A percentile compares a stretch with the other conserved stretches of the same genome.
phyloP scores from a whole-genome alignment of 305 asterid species.

The Solanum hybrid region DNA sequence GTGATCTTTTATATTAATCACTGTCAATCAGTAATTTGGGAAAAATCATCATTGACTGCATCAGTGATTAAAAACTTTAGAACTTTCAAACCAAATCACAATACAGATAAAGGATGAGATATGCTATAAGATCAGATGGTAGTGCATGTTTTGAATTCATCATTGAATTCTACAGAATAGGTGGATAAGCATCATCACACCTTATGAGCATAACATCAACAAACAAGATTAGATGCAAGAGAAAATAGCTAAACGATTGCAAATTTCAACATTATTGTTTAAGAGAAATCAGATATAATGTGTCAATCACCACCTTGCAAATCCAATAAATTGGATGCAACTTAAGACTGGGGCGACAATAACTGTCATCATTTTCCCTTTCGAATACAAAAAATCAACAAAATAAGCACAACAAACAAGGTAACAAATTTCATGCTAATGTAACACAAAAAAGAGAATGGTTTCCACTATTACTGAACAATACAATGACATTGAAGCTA shows the following conservation, averaged over 20 bases:
- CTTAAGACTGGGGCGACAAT: constrained; percentile 60
- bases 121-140: constrained; percentile 53
- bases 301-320: constrained; percentile 61
- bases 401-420: background rate
- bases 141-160: constrained; percentile 51
- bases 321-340: constrained; percentile 19
- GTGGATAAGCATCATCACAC: constrained; percentile 39
- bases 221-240: background rate
- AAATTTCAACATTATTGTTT: background rate
- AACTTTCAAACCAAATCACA: background rate
- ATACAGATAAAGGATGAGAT: background rate
- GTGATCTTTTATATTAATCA: constrained; percentile 46
- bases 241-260: background rate
- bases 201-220: background rate
- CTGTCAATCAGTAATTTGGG: constrained; percentile 19
- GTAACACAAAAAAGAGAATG: background rate
- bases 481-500: background rate
- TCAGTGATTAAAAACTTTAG: background rate
- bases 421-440: background rate
- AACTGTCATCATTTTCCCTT: constrained; percentile 31
- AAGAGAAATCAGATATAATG: constrained; percentile 33
- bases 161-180: constrained; percentile 38
- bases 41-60: constrained; percentile 35
- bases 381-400: background rate
- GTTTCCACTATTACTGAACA: background rate